These are phyloP conservation scores for Trichocladium antarcticum DNA, from an alignment of 495 filamentous ascomycete species.

Conservation along the genomic window DNA sequence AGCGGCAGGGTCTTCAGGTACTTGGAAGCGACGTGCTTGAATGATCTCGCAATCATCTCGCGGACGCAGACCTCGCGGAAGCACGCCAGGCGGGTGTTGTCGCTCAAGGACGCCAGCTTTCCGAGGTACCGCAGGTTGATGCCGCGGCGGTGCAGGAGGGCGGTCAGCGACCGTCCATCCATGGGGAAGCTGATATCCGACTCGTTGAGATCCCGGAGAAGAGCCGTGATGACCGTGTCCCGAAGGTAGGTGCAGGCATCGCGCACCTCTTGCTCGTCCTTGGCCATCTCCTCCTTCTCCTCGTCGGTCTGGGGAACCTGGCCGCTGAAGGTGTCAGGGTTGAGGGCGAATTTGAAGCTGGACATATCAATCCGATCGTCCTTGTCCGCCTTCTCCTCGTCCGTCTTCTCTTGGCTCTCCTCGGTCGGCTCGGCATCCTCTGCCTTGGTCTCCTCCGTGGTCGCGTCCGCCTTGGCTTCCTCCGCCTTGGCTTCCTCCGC, in stretches of 20 bases:
- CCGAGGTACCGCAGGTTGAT: slow-evolving; percentile 96
- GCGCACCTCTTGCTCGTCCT: slow-evolving; percentile 83
- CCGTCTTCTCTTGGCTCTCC: slow-evolving; percentile 25
- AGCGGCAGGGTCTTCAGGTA: slow-evolving; percentile 73
- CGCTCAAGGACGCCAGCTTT: slow-evolving; percentile 58
- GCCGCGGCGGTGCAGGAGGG: slow-evolving; percentile 89
- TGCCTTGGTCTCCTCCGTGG: slow-evolving; percentile 7
- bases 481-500: slow-evolving; percentile 22
- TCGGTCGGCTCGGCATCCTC: not conserved
- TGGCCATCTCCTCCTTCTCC: slow-evolving; percentile 72
- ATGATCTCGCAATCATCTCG: slow-evolving; percentile 86
- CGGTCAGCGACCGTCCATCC: slow-evolving; percentile 84
- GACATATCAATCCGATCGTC: slow-evolving; percentile 65
- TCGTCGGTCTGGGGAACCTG: slow-evolving; percentile 82
- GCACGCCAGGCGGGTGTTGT: slow-evolving; percentile 60
- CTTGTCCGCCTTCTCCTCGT: slow-evolving; percentile 34
- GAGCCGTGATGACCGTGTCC: slow-evolving; percentile 56
- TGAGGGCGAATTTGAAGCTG: slow-evolving; percentile 70
- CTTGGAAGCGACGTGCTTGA: slow-evolving; percentile 81
- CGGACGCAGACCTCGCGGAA: slow-evolving; percentile 66
- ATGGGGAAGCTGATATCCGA: slow-evolving; percentile 95
- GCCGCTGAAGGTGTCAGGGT: slow-evolving; percentile 91
- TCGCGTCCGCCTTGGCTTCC: slow-evolving; percentile 13
- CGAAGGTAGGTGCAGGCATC: slow-evolving; percentile 70
- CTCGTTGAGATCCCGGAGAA: slow-evolving; percentile 74